Percentiles rank a stretch among this genome's conserved stretches.
These are phyloP conservation scores for Furcasterigmium furcatum DNA, from an alignment of 2,329 filamentous ascomycete genomes.

Conservation along the genomic window DNA sequence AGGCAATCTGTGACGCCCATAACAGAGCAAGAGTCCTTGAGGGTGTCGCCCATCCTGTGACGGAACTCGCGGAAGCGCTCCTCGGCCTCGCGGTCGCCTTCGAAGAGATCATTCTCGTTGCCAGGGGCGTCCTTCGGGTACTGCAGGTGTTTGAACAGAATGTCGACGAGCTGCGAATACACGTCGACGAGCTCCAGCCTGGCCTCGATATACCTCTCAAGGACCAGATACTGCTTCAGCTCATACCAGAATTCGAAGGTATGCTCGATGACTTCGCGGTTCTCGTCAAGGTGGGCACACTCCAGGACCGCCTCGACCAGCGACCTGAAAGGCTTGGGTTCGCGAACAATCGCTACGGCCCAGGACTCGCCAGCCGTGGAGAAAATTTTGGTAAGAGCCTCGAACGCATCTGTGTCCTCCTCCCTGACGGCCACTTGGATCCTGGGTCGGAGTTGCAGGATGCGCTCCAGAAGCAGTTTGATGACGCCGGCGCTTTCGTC, in stretches of 20 bases:
- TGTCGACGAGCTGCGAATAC: conserved; percentile 86
- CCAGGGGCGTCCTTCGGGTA: conserved; percentile 75
- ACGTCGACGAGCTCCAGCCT: conserved; percentile 74
- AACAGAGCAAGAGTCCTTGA: conserved; percentile 96
- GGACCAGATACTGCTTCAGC: conserved; percentile 89
- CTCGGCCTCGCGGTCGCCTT: conserved; percentile 91
- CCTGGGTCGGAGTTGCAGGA: conserved; percentile 73
- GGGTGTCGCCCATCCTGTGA: conserved; percentile 94
- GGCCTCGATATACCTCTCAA: conserved; percentile 85
- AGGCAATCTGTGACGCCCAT: conserved; percentile 91
- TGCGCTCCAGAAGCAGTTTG: conserved; percentile 74
- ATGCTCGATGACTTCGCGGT: conserved; percentile 86
- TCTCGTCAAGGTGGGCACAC: conserved; percentile 81
- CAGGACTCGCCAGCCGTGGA: conserved; percentile 91
- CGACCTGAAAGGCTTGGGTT: conserved; percentile 76
- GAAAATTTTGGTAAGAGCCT: conserved; percentile 85
- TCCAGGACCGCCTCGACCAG: conserved; percentile 92
- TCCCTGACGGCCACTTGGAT: conserved; percentile 72
- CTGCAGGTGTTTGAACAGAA: conserved; percentile 86
- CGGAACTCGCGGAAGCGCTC: conserved; percentile 97
- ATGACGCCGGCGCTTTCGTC: conserved; percentile 86
- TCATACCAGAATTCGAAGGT: conserved; percentile 99
- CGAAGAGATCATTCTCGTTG: conserved; percentile 81
- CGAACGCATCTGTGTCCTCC: conserved; percentile 83
- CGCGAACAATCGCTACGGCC: conserved; percentile 85